Evolutionary conservation across 176 grass and related monocot species (phyloP).

Genomic region (Juncus inflexus): DNA sequence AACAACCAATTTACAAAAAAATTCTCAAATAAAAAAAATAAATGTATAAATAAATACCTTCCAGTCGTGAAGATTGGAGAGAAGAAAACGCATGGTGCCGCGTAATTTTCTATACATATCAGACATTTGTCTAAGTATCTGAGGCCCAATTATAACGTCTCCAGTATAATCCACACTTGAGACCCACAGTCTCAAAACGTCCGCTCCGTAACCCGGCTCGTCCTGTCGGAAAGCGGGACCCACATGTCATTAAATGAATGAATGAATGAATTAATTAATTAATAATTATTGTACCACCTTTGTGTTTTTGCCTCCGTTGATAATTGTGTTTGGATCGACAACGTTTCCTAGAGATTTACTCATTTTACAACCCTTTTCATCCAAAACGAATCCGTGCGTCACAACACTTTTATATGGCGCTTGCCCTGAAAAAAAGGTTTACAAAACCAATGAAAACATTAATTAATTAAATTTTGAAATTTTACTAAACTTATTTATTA

Average conservation of each 20-base stretch:
- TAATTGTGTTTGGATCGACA: slow-evolving; percentile 71
- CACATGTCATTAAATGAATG: slow-evolving; percentile 7
- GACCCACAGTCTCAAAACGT: slow-evolving; percentile 95
- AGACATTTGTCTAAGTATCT: slow-evolving; percentile 85
- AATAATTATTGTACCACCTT: slow-evolving; percentile 31
- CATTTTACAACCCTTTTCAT: slow-evolving; percentile 96
- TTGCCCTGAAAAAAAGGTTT: slow-evolving; percentile 45
- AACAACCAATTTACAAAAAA: slow-evolving; percentile 28
- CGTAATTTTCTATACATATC: slow-evolving; percentile 94
- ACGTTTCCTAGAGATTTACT: slow-evolving; percentile 97
- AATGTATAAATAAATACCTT: slow-evolving; percentile 41
- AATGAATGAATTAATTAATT: not conserved
- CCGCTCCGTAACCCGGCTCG: slow-evolving; percentile 85
- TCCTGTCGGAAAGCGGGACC: slow-evolving; percentile 43
- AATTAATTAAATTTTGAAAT: not conserved
- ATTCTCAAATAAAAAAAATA: slow-evolving; percentile 6
- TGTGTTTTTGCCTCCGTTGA: slow-evolving; percentile 81
- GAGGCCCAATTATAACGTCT: slow-evolving; percentile 74
- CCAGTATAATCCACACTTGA: slow-evolving; percentile 94
- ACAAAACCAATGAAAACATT: not conserved
- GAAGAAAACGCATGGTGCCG: slow-evolving; percentile 88
- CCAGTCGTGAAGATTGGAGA: slow-evolving; percentile 98
- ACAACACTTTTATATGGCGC: slow-evolving; percentile 91
- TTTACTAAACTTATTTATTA: no score
- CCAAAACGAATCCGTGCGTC: slow-evolving; percentile 91